A percentile compares a stretch with the other conserved stretches of the same genome.
Conservation (phyloP, 352 stramenopile species). For the Halophytophthora polymorphica region DNA sequence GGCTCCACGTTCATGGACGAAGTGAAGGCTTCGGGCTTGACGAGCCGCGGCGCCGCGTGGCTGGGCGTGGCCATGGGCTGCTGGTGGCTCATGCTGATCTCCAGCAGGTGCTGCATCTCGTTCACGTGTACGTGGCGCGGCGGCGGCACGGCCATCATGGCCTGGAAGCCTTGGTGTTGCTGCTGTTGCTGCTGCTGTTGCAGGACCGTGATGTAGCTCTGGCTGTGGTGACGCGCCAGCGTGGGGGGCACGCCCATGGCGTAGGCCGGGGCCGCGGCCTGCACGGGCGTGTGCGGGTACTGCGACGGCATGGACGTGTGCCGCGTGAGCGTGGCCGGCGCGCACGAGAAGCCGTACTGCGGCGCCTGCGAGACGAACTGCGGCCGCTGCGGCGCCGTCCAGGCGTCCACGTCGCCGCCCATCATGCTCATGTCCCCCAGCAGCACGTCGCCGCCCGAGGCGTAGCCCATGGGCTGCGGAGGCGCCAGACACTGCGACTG, state of each 20-base stretch:
- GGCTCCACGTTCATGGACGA: constrained; percentile 56
- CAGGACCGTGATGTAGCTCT: constrained; percentile 56
- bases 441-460: constrained; percentile 41
- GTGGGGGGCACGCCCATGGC: constrained; percentile 31
- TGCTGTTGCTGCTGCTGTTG: constrained; percentile 30
- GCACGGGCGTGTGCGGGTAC: constrained; percentile 26
- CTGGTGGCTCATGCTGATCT: constrained; percentile 64
- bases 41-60: constrained; percentile 8
- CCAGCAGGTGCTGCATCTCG: constrained; percentile 52
- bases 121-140: constrained; percentile 38
- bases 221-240: constrained; percentile 65
- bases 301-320: constrained; percentile 62
- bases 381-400: constrained; percentile 33
- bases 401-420: constrained; percentile 58
- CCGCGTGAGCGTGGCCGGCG: constrained; percentile 60
- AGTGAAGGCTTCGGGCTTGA: constrained; percentile 27
- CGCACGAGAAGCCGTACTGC: constrained; percentile 35
- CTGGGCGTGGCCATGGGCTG: constrained; percentile 26
- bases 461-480: constrained; percentile 24
- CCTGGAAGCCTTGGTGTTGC: constrained; percentile 28
- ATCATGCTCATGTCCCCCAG: constrained; percentile 69
- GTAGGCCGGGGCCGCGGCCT: constrained; percentile 22
- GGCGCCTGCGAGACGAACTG: constrained; percentile 26
- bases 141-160: constrained; percentile 32
- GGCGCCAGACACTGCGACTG: constrained; percentile 17